Conservation (phyloP, 164 flowering plant genomes). For the Chimonanthus salicifolius region DNA sequence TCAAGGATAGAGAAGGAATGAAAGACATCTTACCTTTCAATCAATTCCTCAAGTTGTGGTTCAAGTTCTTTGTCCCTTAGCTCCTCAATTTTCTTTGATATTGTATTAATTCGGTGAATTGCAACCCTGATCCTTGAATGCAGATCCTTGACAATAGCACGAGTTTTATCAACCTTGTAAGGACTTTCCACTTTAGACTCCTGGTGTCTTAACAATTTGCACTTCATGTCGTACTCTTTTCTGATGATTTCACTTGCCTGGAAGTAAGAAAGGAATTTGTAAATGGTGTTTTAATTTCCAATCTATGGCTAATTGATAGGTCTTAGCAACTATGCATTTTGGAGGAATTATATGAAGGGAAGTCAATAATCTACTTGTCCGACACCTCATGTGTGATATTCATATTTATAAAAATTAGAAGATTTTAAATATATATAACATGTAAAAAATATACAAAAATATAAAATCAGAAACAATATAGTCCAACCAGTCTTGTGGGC, state of each 20-base stretch:
- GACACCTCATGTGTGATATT: too few relatives aligned
- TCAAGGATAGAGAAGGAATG: background rate
- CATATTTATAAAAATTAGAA: too few relatives aligned
- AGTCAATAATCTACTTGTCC: too few relatives aligned
- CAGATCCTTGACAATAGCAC: slow-evolving; percentile 84
- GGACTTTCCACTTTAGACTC: slow-evolving; percentile 57
- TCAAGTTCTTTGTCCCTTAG: slow-evolving; percentile 88
- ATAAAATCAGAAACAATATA: too few relatives aligned
- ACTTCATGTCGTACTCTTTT: slow-evolving; percentile 64
- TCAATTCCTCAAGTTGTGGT: slow-evolving; percentile 93
- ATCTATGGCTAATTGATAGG: background rate
- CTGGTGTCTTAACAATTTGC: slow-evolving; percentile 56
- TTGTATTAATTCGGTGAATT: slow-evolving; percentile 76
- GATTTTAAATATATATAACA: too few relatives aligned
- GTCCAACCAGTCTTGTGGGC: too few relatives aligned
- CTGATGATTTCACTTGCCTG: slow-evolving; percentile 84
- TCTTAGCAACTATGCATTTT: background rate
- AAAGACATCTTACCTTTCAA: slow-evolving; percentile 61
- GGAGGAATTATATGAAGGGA: too few relatives aligned
- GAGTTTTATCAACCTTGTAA: slow-evolving; percentile 58
- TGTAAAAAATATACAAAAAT: too few relatives aligned
- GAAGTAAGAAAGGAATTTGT: slow-evolving; percentile 6
- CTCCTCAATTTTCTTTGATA: slow-evolving; percentile 87
- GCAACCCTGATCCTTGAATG: slow-evolving; percentile 87
- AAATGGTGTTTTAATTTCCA: background rate